Conservation (phyloP, 257 asterid genomes). For the Jaltomata sinuosa region DNA sequence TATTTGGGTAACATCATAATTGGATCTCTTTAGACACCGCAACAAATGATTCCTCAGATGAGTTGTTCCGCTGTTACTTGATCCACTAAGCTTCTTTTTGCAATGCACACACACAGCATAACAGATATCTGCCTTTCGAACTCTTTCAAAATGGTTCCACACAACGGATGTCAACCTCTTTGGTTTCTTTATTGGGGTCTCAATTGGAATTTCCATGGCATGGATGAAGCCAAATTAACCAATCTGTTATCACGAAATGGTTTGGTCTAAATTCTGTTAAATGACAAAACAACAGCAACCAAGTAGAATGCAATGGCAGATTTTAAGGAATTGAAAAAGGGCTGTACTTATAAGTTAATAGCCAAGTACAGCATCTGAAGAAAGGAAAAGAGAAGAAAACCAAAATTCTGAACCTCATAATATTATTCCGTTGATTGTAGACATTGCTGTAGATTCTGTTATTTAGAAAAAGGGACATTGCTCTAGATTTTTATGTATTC, state of each 20-base stretch:
- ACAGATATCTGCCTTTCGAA: constrained; percentile 75
- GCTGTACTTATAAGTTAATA: not conserved
- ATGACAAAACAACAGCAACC: not conserved
- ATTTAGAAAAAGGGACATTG: not conserved
- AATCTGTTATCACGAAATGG: constrained; percentile 22
- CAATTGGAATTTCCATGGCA: constrained; percentile 65
- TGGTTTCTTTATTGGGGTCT: constrained; percentile 71
- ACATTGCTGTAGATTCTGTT: not conserved
- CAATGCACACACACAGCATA: constrained; percentile 94
- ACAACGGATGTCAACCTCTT: constrained; percentile 94
- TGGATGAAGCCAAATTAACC: constrained; percentile 9
- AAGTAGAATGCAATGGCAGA: not conserved
- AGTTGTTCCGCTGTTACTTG: constrained; percentile 96
- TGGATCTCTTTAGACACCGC: constrained; percentile 88
- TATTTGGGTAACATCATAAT: constrained; percentile 83
- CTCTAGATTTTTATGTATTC: not conserved
- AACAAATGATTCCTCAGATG: constrained; percentile 89
- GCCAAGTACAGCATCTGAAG: not conserved
- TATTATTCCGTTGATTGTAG: not conserved
- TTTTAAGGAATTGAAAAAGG: not conserved
- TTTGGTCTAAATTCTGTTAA: not conserved
- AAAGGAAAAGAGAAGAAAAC: not conserved
- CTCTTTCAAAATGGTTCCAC: constrained; percentile 94
- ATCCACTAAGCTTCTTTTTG: constrained; percentile 93
- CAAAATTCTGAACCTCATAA: not conserved